These are phyloP conservation scores for Takashimella tepidaria DNA, from an alignment of 1,284 basidiomycete genomes.

Conservation along the genomic window DNA sequence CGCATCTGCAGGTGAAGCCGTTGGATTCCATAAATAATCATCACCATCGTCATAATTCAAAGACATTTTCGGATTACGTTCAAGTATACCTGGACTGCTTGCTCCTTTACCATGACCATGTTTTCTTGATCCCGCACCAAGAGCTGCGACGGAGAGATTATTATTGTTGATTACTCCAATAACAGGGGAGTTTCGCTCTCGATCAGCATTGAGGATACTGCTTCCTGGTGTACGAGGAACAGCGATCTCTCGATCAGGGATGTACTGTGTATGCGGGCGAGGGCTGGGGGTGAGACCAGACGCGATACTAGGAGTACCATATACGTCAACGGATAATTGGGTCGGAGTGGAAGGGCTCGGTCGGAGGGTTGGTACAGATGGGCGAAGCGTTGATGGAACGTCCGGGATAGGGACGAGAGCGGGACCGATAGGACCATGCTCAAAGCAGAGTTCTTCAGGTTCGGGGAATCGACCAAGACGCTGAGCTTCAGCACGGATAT, in stretches of 20 bases:
- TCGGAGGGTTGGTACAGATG: conserved; percentile 20
- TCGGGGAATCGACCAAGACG: conserved; percentile 34
- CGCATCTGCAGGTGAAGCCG: conserved; percentile 23
- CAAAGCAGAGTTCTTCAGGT: conserved; percentile 27
- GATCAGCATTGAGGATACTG: background rate
- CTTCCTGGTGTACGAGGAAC: background rate
- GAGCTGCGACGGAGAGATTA: background rate
- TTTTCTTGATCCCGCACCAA: background rate
- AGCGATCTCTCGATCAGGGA: conserved; percentile 25
- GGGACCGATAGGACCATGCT: conserved; percentile 15
- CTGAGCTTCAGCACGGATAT: conserved; percentile 34
- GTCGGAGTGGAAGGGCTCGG: conserved; percentile 42
- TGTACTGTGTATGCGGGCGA: conserved; percentile 38
- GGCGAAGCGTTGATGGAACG: conserved; percentile 16
- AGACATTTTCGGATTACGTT: conserved; percentile 12
- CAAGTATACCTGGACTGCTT: conserved; percentile 23
- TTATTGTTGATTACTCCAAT: conserved; percentile 16
- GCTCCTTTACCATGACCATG: conserved; percentile 44
- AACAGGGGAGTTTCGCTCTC: no score
- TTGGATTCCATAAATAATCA: conserved; percentile 36
- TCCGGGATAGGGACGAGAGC: conserved; percentile 31
- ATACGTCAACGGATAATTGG: background rate
- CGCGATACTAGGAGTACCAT: background rate
- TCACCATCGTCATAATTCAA: conserved; percentile 19
- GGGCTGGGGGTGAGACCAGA: conserved; percentile 4